Conservation (phyloP, 257 asterid species). For the Nicotiana paniculata region DNA sequence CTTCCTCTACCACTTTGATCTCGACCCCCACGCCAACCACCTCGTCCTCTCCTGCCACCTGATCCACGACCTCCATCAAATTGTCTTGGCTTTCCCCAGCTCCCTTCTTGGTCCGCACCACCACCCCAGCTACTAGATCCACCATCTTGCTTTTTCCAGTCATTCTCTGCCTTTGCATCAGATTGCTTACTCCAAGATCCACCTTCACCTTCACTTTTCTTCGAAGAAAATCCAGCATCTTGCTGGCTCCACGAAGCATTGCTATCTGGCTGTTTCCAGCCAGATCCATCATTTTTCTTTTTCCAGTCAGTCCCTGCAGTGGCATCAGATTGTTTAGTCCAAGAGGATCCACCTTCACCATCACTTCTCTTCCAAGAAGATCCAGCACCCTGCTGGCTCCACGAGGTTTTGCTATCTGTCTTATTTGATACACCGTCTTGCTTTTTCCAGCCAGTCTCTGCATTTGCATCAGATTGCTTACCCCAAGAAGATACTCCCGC, state of each 20-base stretch:
- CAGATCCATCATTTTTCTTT: conserved; percentile 20
- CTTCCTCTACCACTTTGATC: conserved; percentile 49
- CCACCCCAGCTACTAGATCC: conserved; percentile 8
- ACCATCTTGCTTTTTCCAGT: conserved; percentile 16
- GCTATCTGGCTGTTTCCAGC: conserved; percentile 23
- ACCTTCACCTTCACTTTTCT: conserved; percentile 28
- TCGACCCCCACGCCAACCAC: conserved; percentile 40
- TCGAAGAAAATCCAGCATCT: conserved; percentile 7
- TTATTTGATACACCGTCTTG: conserved; percentile 20
- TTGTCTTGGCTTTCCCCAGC: conserved; percentile 34
- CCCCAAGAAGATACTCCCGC: conserved; percentile 20
- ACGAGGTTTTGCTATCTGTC: conserved; percentile 18
- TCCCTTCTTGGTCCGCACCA: conserved; percentile 22
- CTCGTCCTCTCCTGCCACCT: conserved; percentile 50
- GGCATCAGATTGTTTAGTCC: conserved; percentile 24
- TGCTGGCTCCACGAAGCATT: conserved; percentile 19
- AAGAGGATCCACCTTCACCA: conserved; percentile 26
- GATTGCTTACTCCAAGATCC: conserved; percentile 25
- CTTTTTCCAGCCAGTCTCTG: conserved; percentile 11
- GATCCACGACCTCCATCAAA: conserved; percentile 49
- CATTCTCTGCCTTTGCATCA: background rate
- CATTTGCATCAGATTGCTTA: background rate
- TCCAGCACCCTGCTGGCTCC: conserved; percentile 11
- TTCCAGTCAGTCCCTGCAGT: conserved; percentile 3
- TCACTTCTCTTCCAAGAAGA: conserved; percentile 25